Conservation (phyloP, 495 filamentous ascomycete species). For the Penicillium cosmopolitanum region DNA sequence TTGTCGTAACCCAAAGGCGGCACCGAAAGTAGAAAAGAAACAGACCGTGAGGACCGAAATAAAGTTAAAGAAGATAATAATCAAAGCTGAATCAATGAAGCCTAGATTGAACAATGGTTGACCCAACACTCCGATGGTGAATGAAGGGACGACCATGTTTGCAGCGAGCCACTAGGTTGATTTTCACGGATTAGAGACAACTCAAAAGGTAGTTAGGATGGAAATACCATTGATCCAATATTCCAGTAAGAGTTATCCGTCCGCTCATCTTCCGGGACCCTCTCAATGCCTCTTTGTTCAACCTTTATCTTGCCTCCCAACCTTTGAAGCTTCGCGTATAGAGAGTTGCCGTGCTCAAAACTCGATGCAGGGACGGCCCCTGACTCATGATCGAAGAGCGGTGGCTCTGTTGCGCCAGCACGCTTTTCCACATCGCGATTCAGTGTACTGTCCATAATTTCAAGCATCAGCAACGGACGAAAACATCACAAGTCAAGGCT, state of each 20-base stretch:
- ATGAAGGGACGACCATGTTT: conserved; percentile 37
- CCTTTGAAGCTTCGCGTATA: conserved; percentile 64
- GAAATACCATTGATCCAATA: conserved; percentile 34
- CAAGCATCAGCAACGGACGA: background rate
- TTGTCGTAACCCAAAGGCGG: conserved; percentile 57
- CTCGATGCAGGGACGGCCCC: conserved; percentile 58
- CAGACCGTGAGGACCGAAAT: conserved; percentile 51
- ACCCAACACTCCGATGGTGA: conserved; percentile 60
- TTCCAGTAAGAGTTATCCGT: conserved; percentile 50
- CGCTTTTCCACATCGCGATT: conserved; percentile 21
- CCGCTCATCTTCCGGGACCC: conserved; percentile 48
- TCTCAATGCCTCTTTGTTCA: conserved; percentile 42
- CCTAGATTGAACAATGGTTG: conserved; percentile 50
- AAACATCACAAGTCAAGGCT: background rate
- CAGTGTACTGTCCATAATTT: background rate
- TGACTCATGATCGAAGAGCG: conserved; percentile 41
- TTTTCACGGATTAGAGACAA: conserved; percentile 14
- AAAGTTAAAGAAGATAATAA: conserved; percentile 60
- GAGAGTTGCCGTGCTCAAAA: conserved; percentile 56
- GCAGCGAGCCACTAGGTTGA: conserved; percentile 20
- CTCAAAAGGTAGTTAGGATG: conserved; percentile 19
- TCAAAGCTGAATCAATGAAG: conserved; percentile 49
- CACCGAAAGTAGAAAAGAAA: conserved; percentile 54
- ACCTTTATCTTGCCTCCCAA: conserved; percentile 24
- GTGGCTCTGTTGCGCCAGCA: conserved; percentile 10